Evolutionary conservation across 352 stramenopile species (phyloP).

Genomic region (Pythium sp.): DNA sequence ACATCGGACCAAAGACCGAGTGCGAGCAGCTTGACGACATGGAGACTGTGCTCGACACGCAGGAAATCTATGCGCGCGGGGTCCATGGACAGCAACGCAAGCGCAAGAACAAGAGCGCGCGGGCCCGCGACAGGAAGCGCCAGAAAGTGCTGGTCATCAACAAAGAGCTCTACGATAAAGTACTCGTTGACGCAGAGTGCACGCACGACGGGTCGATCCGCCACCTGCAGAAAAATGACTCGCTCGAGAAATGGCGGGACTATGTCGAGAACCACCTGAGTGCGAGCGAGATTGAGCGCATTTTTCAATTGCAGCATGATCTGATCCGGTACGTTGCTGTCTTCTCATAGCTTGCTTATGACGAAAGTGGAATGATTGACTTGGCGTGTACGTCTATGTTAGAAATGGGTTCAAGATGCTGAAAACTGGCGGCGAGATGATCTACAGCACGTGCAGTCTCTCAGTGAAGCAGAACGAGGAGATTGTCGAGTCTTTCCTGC

Average conservation of each 20-base stretch:
- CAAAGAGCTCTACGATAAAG: slow-evolving; percentile 85
- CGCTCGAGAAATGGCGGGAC: slow-evolving; percentile 64
- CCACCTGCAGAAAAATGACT: slow-evolving; percentile 77
- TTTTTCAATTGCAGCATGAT: slow-evolving; percentile 54
- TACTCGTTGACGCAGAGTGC: slow-evolving; percentile 96
- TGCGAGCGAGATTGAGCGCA: slow-evolving; percentile 45
- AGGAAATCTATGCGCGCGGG: slow-evolving; percentile 50
- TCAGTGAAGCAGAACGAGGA: slow-evolving; percentile 92
- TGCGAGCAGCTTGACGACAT: slow-evolving; percentile 31
- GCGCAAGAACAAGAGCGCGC: slow-evolving; percentile 91
- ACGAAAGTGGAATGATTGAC: background rate
- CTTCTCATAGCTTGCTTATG: background rate
- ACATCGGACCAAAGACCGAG: slow-evolving; percentile 50
- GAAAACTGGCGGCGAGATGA: slow-evolving; percentile 81
- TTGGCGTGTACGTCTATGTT: background rate
- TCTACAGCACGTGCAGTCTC: slow-evolving; percentile 96
- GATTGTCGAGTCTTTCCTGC: slow-evolving; percentile 83
- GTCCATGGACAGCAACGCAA: slow-evolving; percentile 55
- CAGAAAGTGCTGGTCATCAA: slow-evolving; percentile 29
- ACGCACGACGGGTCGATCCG: slow-evolving; percentile 93
- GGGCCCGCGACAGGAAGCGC: slow-evolving; percentile 50
- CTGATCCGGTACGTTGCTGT: slow-evolving; percentile 38
- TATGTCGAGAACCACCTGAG: slow-evolving; percentile 77
- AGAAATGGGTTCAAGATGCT: slow-evolving; percentile 88
- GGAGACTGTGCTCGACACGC: slow-evolving; percentile 63